These are phyloP conservation scores for Lasiodiplodia sp. DNA, from an alignment of 2,329 filamentous ascomycete genomes.

Conservation along the genomic window DNA sequence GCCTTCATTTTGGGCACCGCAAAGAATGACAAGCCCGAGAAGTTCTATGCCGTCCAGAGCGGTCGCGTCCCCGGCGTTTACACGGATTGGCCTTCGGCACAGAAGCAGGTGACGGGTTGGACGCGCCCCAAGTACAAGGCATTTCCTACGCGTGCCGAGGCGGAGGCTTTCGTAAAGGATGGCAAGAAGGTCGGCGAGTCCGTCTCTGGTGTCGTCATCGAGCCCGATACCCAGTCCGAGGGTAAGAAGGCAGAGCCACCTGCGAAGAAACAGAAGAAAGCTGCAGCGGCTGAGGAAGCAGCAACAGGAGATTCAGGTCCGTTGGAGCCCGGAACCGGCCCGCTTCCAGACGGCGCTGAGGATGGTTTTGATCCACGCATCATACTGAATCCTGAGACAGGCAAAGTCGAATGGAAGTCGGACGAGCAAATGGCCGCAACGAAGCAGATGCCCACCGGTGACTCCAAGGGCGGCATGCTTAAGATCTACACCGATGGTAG, in stretches of 20 bases:
- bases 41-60: constrained; percentile 67
- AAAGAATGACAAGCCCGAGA: constrained; percentile 35
- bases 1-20: constrained; percentile 63
- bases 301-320: constrained; percentile 16
- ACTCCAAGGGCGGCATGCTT: constrained; percentile 58
- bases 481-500: constrained; percentile 71
- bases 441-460: constrained; percentile 54
- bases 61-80: constrained; percentile 69
- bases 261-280: constrained; percentile 49
- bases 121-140: constrained; percentile 66
- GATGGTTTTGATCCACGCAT: constrained; percentile 69
- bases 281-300: constrained; percentile 44
- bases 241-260: constrained; percentile 35
- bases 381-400: constrained; percentile 60
- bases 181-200: constrained; percentile 32
- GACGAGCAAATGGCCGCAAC: constrained; percentile 54
- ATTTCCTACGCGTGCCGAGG: constrained; percentile 66
- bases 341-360: constrained; percentile 62
- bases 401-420: constrained; percentile 63
- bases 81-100: constrained; percentile 72
- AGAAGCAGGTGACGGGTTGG: constrained; percentile 76
- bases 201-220: constrained; percentile 38
- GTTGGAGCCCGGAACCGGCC: constrained; percentile 58
- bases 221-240: constrained; percentile 37
- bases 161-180: constrained; percentile 74